Evolutionary conservation across 768 basidiomycete genomes (phyloP), one percentile per base, ranked within the genome.

Genomic region (Gautieria morchelliformis): DNA sequence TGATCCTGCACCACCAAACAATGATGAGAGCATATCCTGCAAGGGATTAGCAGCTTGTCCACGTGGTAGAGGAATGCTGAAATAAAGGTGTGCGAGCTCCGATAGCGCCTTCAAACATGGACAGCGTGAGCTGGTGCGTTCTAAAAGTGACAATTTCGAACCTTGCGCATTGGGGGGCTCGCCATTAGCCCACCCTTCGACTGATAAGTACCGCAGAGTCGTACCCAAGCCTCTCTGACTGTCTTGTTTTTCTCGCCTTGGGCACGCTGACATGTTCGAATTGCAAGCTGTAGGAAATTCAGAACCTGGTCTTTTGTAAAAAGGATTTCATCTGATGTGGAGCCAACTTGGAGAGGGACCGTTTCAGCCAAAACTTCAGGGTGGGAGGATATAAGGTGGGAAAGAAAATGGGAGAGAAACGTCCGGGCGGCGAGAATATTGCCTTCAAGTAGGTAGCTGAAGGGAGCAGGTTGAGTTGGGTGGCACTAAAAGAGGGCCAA

Each of bases 351-450:
- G 46, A 87, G 71, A n/a, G 77, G 71, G 5, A 69, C 65, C 10
- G 71, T 63, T 24, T 72, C 70, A 41, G 78, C 75, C 7, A 64
- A 63, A 58, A 75, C 60, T 41, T 71, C 67, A 11, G 78, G 74
- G 55, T 78, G 68, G 17, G 75, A 69, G 19, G 75, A 66, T 47
- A 85, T 74, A 6, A 89, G 72, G 57, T 81, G 79, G 51, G 84
- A 76, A 49, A 85, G 76, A 68, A 88, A 92, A 50, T 84, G 81
- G n/a, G 78, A 75, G 67, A 95, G 84, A 76, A 97, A 96, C n/a
- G 87, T 82, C n/a, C 83, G 82, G 4, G 95, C 90, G 4, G 89
- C 89, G n/a, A 92, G 81, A 65, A 99, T 86, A 61, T 93, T 93
- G 15, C 91, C 90, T 53, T 92, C 89, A 60, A 79, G 80, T 22